Conservation (phyloP, 768 basidiomycete genomes). For the Kwoniella botswanensis region DNA sequence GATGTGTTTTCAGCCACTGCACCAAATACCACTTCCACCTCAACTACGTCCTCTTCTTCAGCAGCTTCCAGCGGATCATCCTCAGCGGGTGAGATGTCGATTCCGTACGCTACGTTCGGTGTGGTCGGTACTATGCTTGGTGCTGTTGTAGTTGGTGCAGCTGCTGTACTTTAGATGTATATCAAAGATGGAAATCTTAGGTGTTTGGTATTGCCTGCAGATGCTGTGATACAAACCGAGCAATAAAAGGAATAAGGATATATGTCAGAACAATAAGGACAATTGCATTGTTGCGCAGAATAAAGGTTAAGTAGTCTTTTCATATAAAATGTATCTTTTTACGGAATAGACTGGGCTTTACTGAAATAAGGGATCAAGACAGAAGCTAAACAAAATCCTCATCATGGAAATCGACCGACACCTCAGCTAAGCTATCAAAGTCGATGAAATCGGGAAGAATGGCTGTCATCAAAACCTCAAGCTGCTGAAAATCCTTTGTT, state of each 20-base stretch:
- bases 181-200: background rate
- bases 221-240: no score
- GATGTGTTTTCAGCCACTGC: slow-evolving; percentile 14
- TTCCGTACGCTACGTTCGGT: slow-evolving; percentile 10
- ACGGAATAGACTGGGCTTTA: background rate
- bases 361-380: background rate
- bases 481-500: background rate
- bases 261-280: background rate
- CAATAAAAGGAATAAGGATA: no score
- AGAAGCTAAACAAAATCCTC: background rate
- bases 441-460: no score
- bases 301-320: background rate
- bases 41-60: slow-evolving; percentile 16
- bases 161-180: slow-evolving; percentile 19
- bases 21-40: slow-evolving; percentile 8
- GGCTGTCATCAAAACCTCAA: no score
- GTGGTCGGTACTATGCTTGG: slow-evolving; percentile 16
- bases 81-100: slow-evolving; percentile 10
- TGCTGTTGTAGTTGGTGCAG: slow-evolving; percentile 18
- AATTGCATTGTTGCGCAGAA: background rate
- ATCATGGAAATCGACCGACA: no score
- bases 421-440: no score
- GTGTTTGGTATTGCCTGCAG: background rate
- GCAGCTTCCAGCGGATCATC: slow-evolving; percentile 15
- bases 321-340: background rate